A percentile compares a stretch with the other conserved stretches of the same genome.
phyloP scores from a whole-genome alignment of 176 grass and related monocot genomes.

The Puccinellia tenuiflora region DNA sequence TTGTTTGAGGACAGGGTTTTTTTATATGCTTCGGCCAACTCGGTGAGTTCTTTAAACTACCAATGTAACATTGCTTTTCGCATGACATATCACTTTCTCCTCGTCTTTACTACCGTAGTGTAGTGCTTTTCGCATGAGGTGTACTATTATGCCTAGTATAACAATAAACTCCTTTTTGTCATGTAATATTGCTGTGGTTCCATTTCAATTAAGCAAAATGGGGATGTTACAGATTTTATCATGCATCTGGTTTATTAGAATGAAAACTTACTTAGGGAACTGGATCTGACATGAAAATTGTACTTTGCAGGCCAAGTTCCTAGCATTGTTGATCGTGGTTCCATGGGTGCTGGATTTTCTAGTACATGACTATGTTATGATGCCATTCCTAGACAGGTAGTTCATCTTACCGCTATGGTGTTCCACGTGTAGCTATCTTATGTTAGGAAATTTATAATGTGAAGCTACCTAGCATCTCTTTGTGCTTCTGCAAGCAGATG shows the following conservation, averaged over 20 bases:
- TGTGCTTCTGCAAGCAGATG: background rate
- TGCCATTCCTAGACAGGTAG: slow-evolving; percentile 98
- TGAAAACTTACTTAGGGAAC: background rate
- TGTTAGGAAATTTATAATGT: background rate
- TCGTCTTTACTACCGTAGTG: background rate
- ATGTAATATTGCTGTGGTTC: background rate
- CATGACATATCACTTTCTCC: background rate
- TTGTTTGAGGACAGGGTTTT: slow-evolving; percentile 89
- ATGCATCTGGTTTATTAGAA: background rate
- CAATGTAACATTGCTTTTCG: background rate
- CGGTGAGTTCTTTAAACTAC: slow-evolving; percentile 37
- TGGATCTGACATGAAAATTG: background rate
- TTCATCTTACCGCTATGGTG: background rate
- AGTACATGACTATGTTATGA: slow-evolving; percentile 93
- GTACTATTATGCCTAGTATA: background rate
- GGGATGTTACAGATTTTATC: background rate
- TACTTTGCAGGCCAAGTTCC: slow-evolving; percentile 77
- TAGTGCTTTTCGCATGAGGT: background rate
- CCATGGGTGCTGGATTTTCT: slow-evolving; percentile 71
- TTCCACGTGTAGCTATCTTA: background rate
- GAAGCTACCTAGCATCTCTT: background rate
- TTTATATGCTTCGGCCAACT: slow-evolving; percentile 59
- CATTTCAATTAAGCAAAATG: background rate
- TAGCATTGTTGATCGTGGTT: slow-evolving; percentile 65
- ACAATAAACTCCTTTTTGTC: background rate